Conservation (phyloP, 129 eudicot species). For the Pittosporum tobira region DNA sequence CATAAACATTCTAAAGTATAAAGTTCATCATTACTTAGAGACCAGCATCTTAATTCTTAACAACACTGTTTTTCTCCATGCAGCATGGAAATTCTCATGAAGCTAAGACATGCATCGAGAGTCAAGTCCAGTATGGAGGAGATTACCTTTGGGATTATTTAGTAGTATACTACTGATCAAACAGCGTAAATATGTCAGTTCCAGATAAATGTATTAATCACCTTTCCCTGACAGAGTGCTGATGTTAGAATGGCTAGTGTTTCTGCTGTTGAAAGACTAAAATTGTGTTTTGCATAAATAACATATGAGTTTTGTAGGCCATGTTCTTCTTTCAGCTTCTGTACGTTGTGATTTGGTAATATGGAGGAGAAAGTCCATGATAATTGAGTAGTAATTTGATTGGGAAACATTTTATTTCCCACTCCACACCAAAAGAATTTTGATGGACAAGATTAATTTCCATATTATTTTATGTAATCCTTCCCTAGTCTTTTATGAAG, state of each 20-base stretch:
- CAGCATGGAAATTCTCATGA: slow-evolving; percentile 5
- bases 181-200: background rate
- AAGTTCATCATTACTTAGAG: background rate
- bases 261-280: background rate
- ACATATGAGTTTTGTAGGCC: background rate
- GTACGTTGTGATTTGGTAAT: background rate
- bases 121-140: background rate
- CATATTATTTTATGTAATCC: too few relatives aligned
- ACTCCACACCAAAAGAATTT: too few relatives aligned
- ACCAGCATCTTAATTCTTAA: too few relatives aligned
- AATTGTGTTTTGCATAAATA: background rate
- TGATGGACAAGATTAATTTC: too few relatives aligned
- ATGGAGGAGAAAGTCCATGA: too few relatives aligned
- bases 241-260: background rate
- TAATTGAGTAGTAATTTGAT: background rate
- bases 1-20: background rate
- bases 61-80: background rate
- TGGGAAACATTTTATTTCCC: background rate
- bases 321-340: background rate
- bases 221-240: background rate
- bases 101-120: background rate
- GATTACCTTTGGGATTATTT: background rate
- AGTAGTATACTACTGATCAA: background rate
- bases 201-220: background rate
- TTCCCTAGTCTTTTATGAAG: too few relatives aligned